These are phyloP conservation scores for Scedosporium dehoogii DNA, from an alignment of 2,329 filamentous ascomycete species.

Conservation along the genomic window DNA sequence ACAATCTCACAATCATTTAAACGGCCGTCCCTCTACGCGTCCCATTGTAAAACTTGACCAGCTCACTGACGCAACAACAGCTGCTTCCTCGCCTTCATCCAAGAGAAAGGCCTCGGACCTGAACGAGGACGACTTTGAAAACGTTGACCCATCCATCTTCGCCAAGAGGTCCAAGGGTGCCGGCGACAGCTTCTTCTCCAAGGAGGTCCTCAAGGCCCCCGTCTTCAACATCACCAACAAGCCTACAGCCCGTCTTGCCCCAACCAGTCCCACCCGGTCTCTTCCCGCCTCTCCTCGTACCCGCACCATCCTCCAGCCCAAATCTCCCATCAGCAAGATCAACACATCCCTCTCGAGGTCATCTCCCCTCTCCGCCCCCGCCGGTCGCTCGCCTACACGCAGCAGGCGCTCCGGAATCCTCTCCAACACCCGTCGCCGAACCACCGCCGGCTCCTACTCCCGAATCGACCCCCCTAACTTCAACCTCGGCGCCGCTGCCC, in stretches of 20 bases:
- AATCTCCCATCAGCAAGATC: constrained; percentile 38
- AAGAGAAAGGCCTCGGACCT: constrained; percentile 50
- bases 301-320: constrained; percentile 38
- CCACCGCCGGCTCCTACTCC: constrained; percentile 50
- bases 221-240: constrained; percentile 34
- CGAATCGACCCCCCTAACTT: constrained; percentile 64
- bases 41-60: not conserved
- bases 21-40: not conserved
- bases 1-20: not conserved
- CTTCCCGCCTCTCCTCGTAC: constrained; percentile 24
- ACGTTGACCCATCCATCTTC: constrained; percentile 47
- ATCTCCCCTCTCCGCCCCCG: constrained; percentile 54
- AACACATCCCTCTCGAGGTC: constrained; percentile 35
- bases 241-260: constrained; percentile 21
- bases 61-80: constrained; percentile 15
- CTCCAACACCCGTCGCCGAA: constrained; percentile 48
- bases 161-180: constrained; percentile 49
- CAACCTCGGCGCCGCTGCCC: constrained; percentile 40
- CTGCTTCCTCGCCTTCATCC: constrained; percentile 21
- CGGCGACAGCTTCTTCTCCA: constrained; percentile 26
- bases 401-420: constrained; percentile 59
- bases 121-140: constrained; percentile 43
- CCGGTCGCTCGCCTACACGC: constrained; percentile 70
- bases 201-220: constrained; percentile 37
- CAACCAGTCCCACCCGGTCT: constrained; percentile 21